Base-by-base conservation (phyloP, 192 early-diverging fungal genomes). In the Allomyces macrogynus region DNA sequence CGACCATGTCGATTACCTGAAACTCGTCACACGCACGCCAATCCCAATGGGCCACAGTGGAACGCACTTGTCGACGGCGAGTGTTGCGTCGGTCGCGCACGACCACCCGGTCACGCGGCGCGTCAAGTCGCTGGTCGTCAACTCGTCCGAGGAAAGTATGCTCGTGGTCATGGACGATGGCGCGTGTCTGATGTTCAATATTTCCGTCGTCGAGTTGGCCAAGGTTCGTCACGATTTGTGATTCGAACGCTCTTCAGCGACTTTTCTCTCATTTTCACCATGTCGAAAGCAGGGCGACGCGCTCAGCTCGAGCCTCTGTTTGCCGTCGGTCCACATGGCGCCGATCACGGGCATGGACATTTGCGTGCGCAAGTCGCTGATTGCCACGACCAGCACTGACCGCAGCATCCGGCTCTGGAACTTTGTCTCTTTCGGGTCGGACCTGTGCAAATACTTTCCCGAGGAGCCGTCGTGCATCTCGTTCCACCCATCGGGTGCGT, bases 361-460 rank as follows among this genome's bases (percentile, higher is more conserved):
- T 14, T 84, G 82, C 69, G 63, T 71, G n/a, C 70, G 82, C 11
- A 78, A 79, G 65, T 78, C 82, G 12, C 60, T 84, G 10, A 4
- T 82, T 14, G 76, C 76, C 10, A 80, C 82, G 10, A 77, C 75
- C 63, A 67, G 67, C 23, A 23, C 70, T 3, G 82, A 84, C 67
- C 40, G 65, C 25, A 73, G 74, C 16, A 72, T 84, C 18, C 73
- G 80, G 22, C 66, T 84, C 25, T 84, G 78, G 78, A 79, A 84
- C 71, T 84, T 82, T 66, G 20, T 77, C 57, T 44, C 70, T 1
- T 72, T 68, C 14, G 72, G 73, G 22, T 74, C 67, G 23, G 76
- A 80, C 69, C 63, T 84, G 44, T 68, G 72, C 62, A 78, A 79
- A 62, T 69, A 72, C 63, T 84, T 79, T 67, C 64, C 70, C 23